Conservation (phyloP, 2,329 filamentous ascomycete genomes). For the Pyrenophora graminea region DNA sequence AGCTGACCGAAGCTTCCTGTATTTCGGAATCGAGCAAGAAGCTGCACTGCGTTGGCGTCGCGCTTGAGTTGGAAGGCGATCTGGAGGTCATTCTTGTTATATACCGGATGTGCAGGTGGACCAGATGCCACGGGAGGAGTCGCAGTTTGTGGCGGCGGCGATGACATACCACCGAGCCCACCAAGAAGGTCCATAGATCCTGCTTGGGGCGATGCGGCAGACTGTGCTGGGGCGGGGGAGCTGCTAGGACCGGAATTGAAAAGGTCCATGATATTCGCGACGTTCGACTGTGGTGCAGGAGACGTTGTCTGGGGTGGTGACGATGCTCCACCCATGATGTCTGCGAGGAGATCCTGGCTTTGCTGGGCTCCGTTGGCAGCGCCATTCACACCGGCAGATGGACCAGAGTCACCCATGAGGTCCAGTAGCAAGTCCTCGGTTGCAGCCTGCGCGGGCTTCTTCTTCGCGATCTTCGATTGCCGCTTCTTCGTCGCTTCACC, state of each 20-base stretch:
- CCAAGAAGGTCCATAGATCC: constrained; percentile 49
- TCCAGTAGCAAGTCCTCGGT: constrained; percentile 92
- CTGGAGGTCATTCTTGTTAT: constrained; percentile 81
- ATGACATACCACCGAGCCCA: constrained; percentile 50
- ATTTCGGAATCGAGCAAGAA: constrained; percentile 84
- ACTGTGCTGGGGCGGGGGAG: constrained; percentile 44
- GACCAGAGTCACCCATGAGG: constrained; percentile 81
- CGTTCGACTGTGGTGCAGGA: constrained; percentile 46
- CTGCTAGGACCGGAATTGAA: constrained; percentile 62
- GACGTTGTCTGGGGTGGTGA: constrained; percentile 49
- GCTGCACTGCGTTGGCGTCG: constrained; percentile 78
- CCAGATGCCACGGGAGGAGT: constrained; percentile 43
- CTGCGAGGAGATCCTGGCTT: constrained; percentile 84
- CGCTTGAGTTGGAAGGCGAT: constrained; percentile 84
- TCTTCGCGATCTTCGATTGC: constrained; percentile 63
- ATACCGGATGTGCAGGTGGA: constrained; percentile 68
- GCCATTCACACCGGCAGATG: constrained; percentile 57
- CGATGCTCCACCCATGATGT: constrained; percentile 75
- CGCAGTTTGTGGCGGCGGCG: constrained; percentile 55
- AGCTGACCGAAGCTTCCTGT: constrained; percentile 67
- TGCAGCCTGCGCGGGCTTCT: constrained; percentile 76
- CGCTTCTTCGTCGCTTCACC: constrained; percentile 69
- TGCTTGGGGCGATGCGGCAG: constrained; percentile 45
- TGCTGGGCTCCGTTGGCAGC: constrained; percentile 60
- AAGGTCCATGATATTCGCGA: constrained; percentile 82